Evolutionary conservation across 1,284 basidiomycete genomes (phyloP), one percentile per base, ranked within the genome.

Genomic region (Sanghuangporus baumii): DNA sequence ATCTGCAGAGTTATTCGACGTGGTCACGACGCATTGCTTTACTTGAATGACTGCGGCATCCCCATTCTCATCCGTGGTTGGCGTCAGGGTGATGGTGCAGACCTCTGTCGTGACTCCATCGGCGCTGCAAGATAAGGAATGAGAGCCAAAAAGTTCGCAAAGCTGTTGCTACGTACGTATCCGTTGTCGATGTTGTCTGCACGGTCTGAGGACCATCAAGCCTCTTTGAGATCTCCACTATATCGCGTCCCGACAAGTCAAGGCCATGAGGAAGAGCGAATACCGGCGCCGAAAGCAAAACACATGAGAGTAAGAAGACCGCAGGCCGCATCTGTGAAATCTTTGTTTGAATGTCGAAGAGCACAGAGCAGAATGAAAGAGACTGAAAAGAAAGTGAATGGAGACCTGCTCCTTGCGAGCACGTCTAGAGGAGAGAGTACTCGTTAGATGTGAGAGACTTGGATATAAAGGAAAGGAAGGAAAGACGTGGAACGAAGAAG

Each of bases 11-110:
- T 57, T 43, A 26, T 37, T 46, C 43, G 59, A 56, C 8, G 61
- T 57, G 34, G 62, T 58, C 40, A 85, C 61, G 9, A 79, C 81
- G 70, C 89, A 91, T 31, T 77, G 77, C 69, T 77, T 79, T 58
- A 85, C 81, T 71, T 88, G 82, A 69, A 82, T 74, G 34, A 89
- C 78, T 37, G 73, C 57, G 54, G 78, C 75, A 37, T 80, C 69
- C 36, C 86, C 87, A 66, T 81, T 76, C 2, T 80, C 47, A 56
- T 70, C 75, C 3, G 66, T 73, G 14, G 76, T 70, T 3, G 78
- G 87, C 6, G 83, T 86, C 61, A 91, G 77, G 2, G 81, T 83
- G 64, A 88, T 77, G 4, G 78, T 76, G 71, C 89, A 91, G 5
- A 80, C 86, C 75, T 88, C 79, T 55, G 79, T 81, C 73, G 87